Evolutionary conservation across 176 grass and related monocot genomes (phyloP).

Genomic region (Canna indica): DNA sequence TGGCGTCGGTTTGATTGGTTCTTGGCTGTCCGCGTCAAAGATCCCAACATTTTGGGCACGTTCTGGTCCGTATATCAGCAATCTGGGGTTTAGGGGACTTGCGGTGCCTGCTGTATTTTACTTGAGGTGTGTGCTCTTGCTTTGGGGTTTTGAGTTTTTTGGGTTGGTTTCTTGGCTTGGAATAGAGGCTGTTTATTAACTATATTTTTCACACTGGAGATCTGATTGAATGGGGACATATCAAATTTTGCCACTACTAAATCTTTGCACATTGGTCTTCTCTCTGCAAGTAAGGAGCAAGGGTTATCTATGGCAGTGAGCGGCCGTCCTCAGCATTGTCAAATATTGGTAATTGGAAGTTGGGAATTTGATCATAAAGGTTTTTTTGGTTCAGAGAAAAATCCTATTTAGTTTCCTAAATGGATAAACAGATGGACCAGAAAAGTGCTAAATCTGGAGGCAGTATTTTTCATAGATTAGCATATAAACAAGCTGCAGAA

Average conservation of each 20-base stretch:
- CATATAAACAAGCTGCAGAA: constrained; percentile 31
- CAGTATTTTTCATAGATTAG: constrained; percentile 33
- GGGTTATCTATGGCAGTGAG: neutral
- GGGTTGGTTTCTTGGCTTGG: neutral
- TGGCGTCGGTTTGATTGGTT: neutral
- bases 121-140: neutral
- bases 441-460: constrained; percentile 26
- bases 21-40: neutral
- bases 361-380: neutral
- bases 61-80: neutral
- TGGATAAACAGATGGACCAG: constrained; percentile 40
- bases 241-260: too few relatives aligned
- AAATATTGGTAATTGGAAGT: neutral
- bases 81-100: neutral
- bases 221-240: neutral
- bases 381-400: neutral
- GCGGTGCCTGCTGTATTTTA: neutral
- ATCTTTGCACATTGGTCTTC: too few relatives aligned
- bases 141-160: neutral
- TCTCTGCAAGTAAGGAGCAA: neutral
- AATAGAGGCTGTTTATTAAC: neutral
- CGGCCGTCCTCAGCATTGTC: neutral
- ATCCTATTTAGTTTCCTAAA: constrained; percentile 12
- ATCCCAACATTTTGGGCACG: neutral
- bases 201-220: neutral